Evolutionary conservation across 371 early-diverging fungal species (phyloP).

Genomic region (Fennellomyces sp.): DNA sequence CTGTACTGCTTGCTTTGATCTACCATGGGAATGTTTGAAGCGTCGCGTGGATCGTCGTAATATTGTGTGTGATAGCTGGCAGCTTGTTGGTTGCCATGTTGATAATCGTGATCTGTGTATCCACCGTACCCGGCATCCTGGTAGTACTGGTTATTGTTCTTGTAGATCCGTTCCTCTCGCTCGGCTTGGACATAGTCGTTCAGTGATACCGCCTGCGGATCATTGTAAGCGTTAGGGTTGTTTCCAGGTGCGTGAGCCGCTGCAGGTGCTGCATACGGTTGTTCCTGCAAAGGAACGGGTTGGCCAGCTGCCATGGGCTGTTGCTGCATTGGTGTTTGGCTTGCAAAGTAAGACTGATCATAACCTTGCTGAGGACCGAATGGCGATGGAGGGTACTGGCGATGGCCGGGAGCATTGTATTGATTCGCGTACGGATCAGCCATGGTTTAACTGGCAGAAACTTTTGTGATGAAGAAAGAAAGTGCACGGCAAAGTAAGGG

Average conservation of each 20-base stretch:
- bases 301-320: conserved; percentile 4
- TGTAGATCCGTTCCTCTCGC: conserved; percentile 6
- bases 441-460: conserved; percentile 9
- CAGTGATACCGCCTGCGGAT: conserved; percentile 20
- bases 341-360: conserved; percentile 1
- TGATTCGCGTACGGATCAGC: conserved; percentile 29
- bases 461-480: not conserved
- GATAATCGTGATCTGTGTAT: not conserved
- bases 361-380: conserved; percentile 2
- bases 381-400: conserved; percentile 11
- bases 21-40: conserved; percentile 16
- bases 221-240: conserved; percentile 13
- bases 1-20: not conserved
- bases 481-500: not conserved
- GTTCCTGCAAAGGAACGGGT: conserved; percentile 7
- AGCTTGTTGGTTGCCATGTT: not conserved
- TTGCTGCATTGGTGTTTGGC: conserved; percentile 5
- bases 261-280: not conserved
- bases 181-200: conserved; percentile 17
- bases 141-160: conserved; percentile 5
- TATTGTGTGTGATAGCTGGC: conserved; percentile 17
- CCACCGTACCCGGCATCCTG: not conserved
- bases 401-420: conserved; percentile 20
- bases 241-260: not conserved
- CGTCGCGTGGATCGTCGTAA: conserved; percentile 19